Conservation (phyloP, 345 rosid species). For the Psidium guajava region DNA sequence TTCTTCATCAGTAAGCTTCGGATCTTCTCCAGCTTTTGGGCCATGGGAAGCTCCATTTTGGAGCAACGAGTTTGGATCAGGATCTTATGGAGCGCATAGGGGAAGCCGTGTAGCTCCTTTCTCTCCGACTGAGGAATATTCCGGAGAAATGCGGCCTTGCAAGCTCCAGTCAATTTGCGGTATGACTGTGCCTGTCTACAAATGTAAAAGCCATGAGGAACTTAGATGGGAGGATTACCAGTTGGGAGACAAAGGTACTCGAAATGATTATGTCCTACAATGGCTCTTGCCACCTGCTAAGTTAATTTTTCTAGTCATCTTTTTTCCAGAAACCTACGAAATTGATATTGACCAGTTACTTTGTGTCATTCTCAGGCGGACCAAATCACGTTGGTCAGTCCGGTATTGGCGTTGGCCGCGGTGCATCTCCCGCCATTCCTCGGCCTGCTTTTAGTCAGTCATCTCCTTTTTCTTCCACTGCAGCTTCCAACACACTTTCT, state of each 20-base stretch:
- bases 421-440: slow-evolving; percentile 25
- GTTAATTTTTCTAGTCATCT: neutral
- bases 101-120: slow-evolving; percentile 71
- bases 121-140: slow-evolving; percentile 42
- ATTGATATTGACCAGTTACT: slow-evolving; percentile 16
- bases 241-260: slow-evolving; percentile 76
- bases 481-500: slow-evolving; percentile 33
- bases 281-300: neutral
- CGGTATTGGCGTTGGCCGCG: slow-evolving; percentile 34
- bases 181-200: slow-evolving; percentile 56
- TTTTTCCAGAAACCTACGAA: neutral
- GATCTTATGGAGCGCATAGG: slow-evolving; percentile 58
- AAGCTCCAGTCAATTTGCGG: slow-evolving; percentile 57
- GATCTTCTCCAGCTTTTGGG: slow-evolving; percentile 30
- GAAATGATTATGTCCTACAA: neutral
- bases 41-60: slow-evolving; percentile 45
- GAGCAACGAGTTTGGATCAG: slow-evolving; percentile 51
- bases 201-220: slow-evolving; percentile 73
- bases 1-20: neutral
- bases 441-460: slow-evolving; percentile 32
- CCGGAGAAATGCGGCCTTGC: slow-evolving; percentile 38
- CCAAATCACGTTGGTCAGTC: slow-evolving; percentile 44
- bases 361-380: slow-evolving; percentile 52
- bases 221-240: slow-evolving; percentile 94
- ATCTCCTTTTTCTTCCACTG: slow-evolving; percentile 38